Base-by-base conservation (phyloP, 2,329 filamentous ascomycete genomes). In the Aphanocladium album region DNA sequence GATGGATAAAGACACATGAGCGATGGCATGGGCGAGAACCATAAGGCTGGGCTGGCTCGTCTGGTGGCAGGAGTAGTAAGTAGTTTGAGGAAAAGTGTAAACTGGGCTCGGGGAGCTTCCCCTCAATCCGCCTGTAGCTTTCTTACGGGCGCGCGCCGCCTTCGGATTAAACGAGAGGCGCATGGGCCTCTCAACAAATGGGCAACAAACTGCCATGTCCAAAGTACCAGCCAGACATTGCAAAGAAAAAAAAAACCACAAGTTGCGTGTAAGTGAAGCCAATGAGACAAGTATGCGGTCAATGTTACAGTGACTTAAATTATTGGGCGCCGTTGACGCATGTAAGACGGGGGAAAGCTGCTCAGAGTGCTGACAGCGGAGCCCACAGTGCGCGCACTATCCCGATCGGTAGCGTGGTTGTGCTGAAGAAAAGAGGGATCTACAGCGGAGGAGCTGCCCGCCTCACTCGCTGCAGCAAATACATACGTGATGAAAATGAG, bases 281-380 rank as follows among this genome's bases (percentile, higher is more conserved):
- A 30, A 50, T 33, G 4, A 6, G 9, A 47, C 9, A 27, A n/a
- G 25, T 27, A 35, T 25, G 12, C 30, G 33, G 39, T 41, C 14
- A 3, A 23, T 23, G 30, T 37, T 35, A n/a, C 41, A 35, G 11
- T 23, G 53, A 12, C 19, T 12, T 47, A 33, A 46, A 35, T 17
- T 14, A 9, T n/a, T 27, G 11, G 19, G 14, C 25, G 19, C 53
- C 14, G 19, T 56, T 47, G 41, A 56, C 5, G 54, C 30, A 56
- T 35, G 30, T 47, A 47, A 56, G 54, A 46, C 27, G 30, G 19
- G n/a, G n/a, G n/a, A 16, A 7, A 19, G 39, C 16, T 45, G 52
- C 23, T 43, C 23, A 54, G n/a, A 45, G 51, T 54, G 51, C 51
- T 54, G 37, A 54, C 51, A 54, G 51, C 51, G 51, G 51, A 43